Percentiles rank a stretch among this genome's conserved stretches.
phyloP scores from a whole-genome alignment of 2,329 filamentous ascomycete species.

The Lasiodiplodia citricola region DNA sequence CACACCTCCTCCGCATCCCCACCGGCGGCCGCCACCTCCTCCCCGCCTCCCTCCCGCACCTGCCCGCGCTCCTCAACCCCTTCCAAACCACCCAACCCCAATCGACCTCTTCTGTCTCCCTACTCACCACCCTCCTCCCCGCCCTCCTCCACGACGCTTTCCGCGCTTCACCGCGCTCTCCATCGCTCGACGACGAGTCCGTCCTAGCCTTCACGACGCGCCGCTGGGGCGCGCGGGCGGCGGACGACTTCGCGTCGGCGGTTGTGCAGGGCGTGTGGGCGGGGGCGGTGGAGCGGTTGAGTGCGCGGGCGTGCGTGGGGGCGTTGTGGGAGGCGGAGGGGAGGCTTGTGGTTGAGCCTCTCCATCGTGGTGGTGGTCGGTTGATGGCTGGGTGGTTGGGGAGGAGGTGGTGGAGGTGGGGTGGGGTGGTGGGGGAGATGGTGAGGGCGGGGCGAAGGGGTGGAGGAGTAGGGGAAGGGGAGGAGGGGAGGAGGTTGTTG shows the following conservation, averaged over 20 bases:
- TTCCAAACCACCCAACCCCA: neutral
- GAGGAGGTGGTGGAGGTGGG: neutral
- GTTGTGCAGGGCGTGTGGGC: neutral
- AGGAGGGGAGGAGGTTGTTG: neutral
- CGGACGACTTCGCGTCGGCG: neutral
- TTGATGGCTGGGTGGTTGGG: no score
- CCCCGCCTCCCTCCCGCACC: neutral
- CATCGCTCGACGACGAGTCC: neutral
- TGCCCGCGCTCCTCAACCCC: neutral
- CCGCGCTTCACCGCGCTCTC: neutral
- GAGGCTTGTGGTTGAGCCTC: neutral
- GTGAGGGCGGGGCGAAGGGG: neutral
- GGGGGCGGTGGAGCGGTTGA: neutral
- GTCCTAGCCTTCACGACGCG: neutral
- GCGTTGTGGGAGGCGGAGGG: neutral
- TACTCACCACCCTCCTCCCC: neutral
- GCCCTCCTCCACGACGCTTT: constrained; percentile 6
- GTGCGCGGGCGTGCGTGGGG: neutral
- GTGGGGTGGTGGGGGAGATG: neutral
- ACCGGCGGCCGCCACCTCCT: neutral
- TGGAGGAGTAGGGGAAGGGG: neutral
- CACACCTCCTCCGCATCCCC: neutral
- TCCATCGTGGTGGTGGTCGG: no score
- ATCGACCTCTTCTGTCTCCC: neutral
- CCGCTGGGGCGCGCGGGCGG: neutral